phyloP scores from a whole-genome alignment of 2,329 filamentous ascomycete genomes.

The Anisogramma anomala region DNA sequence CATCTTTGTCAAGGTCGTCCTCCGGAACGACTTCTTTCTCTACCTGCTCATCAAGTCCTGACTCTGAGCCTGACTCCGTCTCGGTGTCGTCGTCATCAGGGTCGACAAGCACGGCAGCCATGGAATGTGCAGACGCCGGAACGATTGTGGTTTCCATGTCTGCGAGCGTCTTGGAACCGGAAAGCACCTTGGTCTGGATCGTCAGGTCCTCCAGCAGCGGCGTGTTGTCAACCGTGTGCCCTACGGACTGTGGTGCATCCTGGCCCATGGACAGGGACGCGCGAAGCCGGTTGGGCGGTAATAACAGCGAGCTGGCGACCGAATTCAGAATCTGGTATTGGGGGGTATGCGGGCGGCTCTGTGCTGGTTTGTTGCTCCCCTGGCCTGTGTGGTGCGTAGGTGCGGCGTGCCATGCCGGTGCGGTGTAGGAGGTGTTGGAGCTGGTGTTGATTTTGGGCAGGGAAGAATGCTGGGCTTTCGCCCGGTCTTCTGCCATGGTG shows the following conservation, averaged over 20 bases:
- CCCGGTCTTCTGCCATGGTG: slow-evolving; percentile 11
- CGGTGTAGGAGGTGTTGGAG: background rate
- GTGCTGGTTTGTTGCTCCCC: background rate
- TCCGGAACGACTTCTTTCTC: background rate
- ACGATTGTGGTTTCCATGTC: slow-evolving; percentile 12
- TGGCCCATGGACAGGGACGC: slow-evolving; percentile 5
- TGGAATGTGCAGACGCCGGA: slow-evolving; percentile 11
- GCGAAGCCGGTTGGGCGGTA: slow-evolving; percentile 9
- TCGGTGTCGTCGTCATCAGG: slow-evolving; percentile 2
- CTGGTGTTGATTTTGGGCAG: slow-evolving; percentile 8
- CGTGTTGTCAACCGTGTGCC: background rate
- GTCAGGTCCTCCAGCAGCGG: slow-evolving; percentile 8
- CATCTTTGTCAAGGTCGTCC: slow-evolving; percentile 7
- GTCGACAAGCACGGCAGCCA: slow-evolving; percentile 9
- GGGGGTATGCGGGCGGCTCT: slow-evolving; percentile 6
- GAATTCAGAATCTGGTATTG: slow-evolving; percentile 12
- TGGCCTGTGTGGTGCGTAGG: background rate
- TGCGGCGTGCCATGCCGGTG: background rate
- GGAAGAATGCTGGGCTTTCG: slow-evolving; percentile 8
- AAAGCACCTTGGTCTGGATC: slow-evolving; percentile 12
- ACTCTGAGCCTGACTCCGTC: background rate
- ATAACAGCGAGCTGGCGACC: slow-evolving; percentile 10
- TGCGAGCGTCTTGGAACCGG: slow-evolving; percentile 13
- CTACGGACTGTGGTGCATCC: slow-evolving; percentile 2
- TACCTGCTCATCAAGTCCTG: background rate